Conservation (phyloP, 148 eudicot genomes). For the Selenicereus undatus region DNA sequence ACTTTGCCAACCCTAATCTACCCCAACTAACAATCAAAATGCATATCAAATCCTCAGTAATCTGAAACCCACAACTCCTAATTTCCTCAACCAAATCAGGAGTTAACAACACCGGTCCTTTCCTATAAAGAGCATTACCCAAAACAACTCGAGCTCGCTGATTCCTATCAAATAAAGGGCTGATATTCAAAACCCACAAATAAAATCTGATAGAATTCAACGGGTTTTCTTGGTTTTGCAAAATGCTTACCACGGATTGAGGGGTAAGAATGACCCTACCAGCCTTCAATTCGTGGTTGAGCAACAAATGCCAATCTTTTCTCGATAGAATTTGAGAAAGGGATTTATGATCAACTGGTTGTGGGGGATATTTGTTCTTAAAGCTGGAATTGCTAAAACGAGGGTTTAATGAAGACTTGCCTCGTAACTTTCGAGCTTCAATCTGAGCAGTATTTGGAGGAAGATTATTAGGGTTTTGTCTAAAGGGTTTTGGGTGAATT, state of each 20-base stretch:
- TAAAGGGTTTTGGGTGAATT: slow-evolving; percentile 24
- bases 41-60: slow-evolving; percentile 71
- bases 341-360: slow-evolving; percentile 48
- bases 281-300: slow-evolving; percentile 64
- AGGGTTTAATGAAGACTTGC: slow-evolving; percentile 30
- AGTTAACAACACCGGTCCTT: slow-evolving; percentile 74
- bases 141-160: slow-evolving; percentile 48
- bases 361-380: slow-evolving; percentile 5
- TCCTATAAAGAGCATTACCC: slow-evolving; percentile 48
- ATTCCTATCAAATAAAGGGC: slow-evolving; percentile 45
- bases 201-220: slow-evolving; percentile 54
- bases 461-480: slow-evolving; percentile 17
- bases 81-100: slow-evolving; percentile 58
- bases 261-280: slow-evolving; percentile 48
- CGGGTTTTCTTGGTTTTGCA: slow-evolving; percentile 81
- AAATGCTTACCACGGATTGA: slow-evolving; percentile 48
- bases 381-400: slow-evolving; percentile 21
- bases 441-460: slow-evolving; percentile 10
- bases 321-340: slow-evolving; percentile 53
- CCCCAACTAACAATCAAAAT: slow-evolving; percentile 91
- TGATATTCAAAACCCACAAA: slow-evolving; percentile 62
- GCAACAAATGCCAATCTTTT: slow-evolving; percentile 82
- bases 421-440: slow-evolving; percentile 18
- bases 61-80: slow-evolving; percentile 44
- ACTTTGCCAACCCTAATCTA: slow-evolving; percentile 86